A percentile compares a stretch with the other conserved stretches of the same genome.
These are phyloP conservation scores for Naumovozyma baii DNA, from an alignment of 805 yeast genomes.

Conservation along the genomic window DNA sequence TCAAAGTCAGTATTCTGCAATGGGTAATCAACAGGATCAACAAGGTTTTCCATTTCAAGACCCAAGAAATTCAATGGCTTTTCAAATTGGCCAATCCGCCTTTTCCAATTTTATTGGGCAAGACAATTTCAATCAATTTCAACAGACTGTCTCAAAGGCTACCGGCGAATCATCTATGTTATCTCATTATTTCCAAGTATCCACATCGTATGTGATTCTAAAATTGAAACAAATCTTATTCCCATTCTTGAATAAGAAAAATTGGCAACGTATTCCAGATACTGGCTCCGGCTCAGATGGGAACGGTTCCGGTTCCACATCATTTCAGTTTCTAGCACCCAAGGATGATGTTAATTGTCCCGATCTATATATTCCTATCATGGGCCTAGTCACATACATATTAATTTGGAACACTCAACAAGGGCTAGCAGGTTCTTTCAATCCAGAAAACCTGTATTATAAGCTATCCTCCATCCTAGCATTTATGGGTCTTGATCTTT, in stretches of 20 bases:
- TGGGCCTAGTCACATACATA: slow-evolving; percentile 85
- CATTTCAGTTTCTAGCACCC: slow-evolving; percentile 45
- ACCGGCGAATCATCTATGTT: slow-evolving; percentile 38
- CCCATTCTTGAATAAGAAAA: slow-evolving; percentile 76
- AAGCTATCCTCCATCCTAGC: slow-evolving; percentile 82
- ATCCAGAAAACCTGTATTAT: slow-evolving; percentile 84
- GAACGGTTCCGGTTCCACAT: neutral
- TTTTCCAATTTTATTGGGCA: slow-evolving; percentile 38
- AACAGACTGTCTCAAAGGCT: slow-evolving; percentile 38
- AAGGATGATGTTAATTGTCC: slow-evolving; percentile 87
- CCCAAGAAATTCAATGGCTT: slow-evolving; percentile 74
- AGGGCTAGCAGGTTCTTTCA: slow-evolving; percentile 83
- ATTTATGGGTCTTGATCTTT: slow-evolving; percentile 65
- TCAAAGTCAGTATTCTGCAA: slow-evolving; percentile 1
- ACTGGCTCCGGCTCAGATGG: neutral
- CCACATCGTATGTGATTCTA: slow-evolving; percentile 72
- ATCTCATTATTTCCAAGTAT: slow-evolving; percentile 83
- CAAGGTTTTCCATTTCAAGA: slow-evolving; percentile 47
- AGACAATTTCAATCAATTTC: slow-evolving; percentile 49
- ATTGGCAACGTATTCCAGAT: slow-evolving; percentile 58
- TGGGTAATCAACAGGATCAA: slow-evolving; percentile 25
- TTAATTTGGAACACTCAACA: slow-evolving; percentile 73
- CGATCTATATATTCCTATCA: slow-evolving; percentile 87
- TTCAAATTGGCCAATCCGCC: slow-evolving; percentile 81
- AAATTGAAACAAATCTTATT: slow-evolving; percentile 67